Evolutionary conservation across 148 eudicot genomes (phyloP), one percentile per base, ranked within the genome.

Genomic region (Fagopyrum homotropicum): DNA sequence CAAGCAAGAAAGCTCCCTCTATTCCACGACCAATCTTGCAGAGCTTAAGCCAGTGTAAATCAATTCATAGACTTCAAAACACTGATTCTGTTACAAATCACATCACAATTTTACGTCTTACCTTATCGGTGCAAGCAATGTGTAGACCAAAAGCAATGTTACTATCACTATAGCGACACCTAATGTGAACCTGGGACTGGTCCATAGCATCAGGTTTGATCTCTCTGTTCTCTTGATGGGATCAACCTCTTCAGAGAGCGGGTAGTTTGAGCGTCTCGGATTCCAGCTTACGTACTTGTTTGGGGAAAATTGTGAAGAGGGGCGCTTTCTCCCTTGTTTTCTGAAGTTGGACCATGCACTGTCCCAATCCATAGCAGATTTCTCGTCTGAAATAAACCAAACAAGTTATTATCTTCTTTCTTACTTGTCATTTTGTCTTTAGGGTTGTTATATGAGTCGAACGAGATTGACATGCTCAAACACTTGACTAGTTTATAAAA

Each of bases 201-300:
- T 96, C 99, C 99, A 92, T 74, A 90, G 72, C 87, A 81, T 86
- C 66, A 96, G 94, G 82, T 96, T 92, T 22, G 94, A 88, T 74
- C 86, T 89, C 89, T 96, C 99, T 6, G 94, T 79, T 86, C 90
- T 85, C 84, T 88, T 95, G 76, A 95, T 95, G 55, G 99, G 98
- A 85, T 95, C 99, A 75, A 92, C 87, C 80, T 96, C 99, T 81
- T 96, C 99, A 0, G 99, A 96, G 9, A 90, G 80, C 10, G 97
- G 98, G 75, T 82, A 96, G 74, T 96, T 81, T 16, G 98, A 92
- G 45, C 87, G 97, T 78, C 88, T 88, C 43, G 99, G 98, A 73
- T 96, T 96, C 99, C 99, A 90, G 73, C 77, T 92, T 76, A 96
- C 98, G 45, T 96, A 92, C 82, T 95, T 95, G 89, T 90, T 76